A percentile compares a stretch with the other conserved stretches of the same genome.
phyloP scores from a whole-genome alignment of 1,284 basidiomycete species.

The Ganoderma meredithae region DNA sequence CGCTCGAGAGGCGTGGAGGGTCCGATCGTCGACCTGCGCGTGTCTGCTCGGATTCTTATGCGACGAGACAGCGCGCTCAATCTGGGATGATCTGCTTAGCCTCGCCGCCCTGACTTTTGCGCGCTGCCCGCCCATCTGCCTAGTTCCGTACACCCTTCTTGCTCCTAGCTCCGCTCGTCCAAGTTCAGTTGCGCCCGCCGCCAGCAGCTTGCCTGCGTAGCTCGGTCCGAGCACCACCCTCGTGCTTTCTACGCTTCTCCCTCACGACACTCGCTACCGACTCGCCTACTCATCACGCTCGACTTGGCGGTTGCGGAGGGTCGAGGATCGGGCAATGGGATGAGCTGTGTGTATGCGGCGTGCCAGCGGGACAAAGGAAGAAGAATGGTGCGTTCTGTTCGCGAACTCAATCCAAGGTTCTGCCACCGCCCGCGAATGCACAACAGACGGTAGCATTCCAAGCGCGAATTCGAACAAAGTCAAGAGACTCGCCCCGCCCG shows the following conservation, averaged over 20 bases:
- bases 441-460: conserved; percentile 8
- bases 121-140: conserved; percentile 36
- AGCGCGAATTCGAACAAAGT: conserved; percentile 8
- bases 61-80: conserved; percentile 19
- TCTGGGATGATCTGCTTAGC: conserved; percentile 33
- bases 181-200: conserved; percentile 13
- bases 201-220: conserved; percentile 10
- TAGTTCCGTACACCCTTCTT: conserved; percentile 22
- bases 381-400: conserved; percentile 7
- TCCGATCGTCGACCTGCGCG: neutral
- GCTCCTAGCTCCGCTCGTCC: conserved; percentile 18
- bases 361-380: neutral
- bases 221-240: neutral
- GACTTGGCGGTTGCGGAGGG: neutral
- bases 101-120: conserved; percentile 32
- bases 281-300: neutral
- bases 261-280: neutral
- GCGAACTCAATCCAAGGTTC: conserved; percentile 22
- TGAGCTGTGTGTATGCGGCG: neutral
- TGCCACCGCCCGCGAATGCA: conserved; percentile 18
- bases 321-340: neutral
- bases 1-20: conserved; percentile 1
- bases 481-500: conserved; percentile 8
- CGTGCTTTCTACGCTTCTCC: neutral
- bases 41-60: conserved; percentile 21